phyloP scores from a whole-genome alignment of 805 yeast genomes.

The Saccharomycopsis schoenii region DNA sequence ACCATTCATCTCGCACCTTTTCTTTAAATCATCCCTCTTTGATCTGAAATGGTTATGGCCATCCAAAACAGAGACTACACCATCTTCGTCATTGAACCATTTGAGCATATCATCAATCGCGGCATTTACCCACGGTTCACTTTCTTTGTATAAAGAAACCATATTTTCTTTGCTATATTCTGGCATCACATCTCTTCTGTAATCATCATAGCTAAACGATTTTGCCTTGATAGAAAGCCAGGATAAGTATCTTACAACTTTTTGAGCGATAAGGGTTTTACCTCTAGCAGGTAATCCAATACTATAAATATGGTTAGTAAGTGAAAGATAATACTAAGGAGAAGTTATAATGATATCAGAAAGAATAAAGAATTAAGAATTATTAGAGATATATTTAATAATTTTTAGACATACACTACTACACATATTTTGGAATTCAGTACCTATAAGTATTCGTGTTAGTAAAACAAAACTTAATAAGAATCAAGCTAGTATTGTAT shows the following conservation, averaged over 20 bases:
- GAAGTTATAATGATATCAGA: background rate
- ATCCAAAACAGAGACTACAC: conserved; percentile 87
- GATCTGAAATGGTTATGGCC: conserved; percentile 81
- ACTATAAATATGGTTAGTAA: conserved; percentile 2
- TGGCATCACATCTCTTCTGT: conserved; percentile 56
- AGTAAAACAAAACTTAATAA: background rate
- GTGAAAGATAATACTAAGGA: background rate
- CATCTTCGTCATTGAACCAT: conserved; percentile 75
- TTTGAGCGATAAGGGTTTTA: conserved; percentile 88
- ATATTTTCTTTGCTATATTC: conserved; percentile 54
- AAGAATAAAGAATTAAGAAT: too few species aligned
- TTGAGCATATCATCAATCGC: conserved; percentile 75
- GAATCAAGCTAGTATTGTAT: too few species aligned
- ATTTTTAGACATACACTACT: conserved; percentile 11
- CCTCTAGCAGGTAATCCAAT: conserved; percentile 89
- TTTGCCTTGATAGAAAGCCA: conserved; percentile 86
- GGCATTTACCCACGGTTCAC: conserved; percentile 33
- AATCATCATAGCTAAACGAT: conserved; percentile 83
- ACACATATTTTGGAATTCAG: conserved; percentile 18
- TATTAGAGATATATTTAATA: background rate
- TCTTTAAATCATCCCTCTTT: conserved; percentile 55
- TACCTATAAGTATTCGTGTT: conserved; percentile 5
- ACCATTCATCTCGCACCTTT: conserved; percentile 49
- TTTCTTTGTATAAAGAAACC: conserved; percentile 41
- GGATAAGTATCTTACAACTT: conserved; percentile 78